Base-by-base conservation (phyloP, 768 basidiomycete species). In the Lactarius quietus region DNA sequence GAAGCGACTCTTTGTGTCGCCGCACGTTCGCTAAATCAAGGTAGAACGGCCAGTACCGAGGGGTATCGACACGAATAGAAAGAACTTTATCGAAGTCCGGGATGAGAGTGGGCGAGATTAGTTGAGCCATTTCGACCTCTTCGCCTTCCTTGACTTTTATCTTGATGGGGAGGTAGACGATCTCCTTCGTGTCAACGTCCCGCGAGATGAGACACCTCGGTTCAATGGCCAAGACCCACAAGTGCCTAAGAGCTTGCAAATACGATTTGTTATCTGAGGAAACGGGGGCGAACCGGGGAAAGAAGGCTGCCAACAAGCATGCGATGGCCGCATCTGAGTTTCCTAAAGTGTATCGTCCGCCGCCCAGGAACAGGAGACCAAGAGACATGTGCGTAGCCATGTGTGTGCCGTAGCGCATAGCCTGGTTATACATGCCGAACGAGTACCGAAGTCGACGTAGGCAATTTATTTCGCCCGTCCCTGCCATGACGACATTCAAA, bases 171-270 rank as follows among this genome's bases (percentile, higher is more conserved):
- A 99, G 83, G 74, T 95, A 96, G 28, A 96, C 92, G 0, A 93
- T 87, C 73, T 97, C 92, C 3, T 84, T 83, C 3, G 91, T 92
- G 70, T 98, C 95, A 35, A 97, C 92, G 70, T 99, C 97, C 35
- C 92, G 84, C 0, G 94, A 92, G 41, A 95, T 84, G 20, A 99
- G 80, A 73, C 96, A 98, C 56, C 96, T 79, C 5, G 97, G 97
- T 71, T 99, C 96, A 6, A 91, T 89, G 1, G 97, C 96, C 52
- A 99, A 82, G 2, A 92, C 94, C 97, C 97, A 99, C 28, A 99
- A 77, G 74, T 98, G 96, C 8, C 97, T 86, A 66, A 95, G 84
- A 1, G 95, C 93, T 75, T 98, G 97, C 3, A 97, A 82, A 71
- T 92, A 95, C 53, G 88, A 86, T 64, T 89, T 89, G 78, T 97